phyloP scores from a whole-genome alignment of 2,329 filamentous ascomycete genomes.

The Cadophora malorum region DNA sequence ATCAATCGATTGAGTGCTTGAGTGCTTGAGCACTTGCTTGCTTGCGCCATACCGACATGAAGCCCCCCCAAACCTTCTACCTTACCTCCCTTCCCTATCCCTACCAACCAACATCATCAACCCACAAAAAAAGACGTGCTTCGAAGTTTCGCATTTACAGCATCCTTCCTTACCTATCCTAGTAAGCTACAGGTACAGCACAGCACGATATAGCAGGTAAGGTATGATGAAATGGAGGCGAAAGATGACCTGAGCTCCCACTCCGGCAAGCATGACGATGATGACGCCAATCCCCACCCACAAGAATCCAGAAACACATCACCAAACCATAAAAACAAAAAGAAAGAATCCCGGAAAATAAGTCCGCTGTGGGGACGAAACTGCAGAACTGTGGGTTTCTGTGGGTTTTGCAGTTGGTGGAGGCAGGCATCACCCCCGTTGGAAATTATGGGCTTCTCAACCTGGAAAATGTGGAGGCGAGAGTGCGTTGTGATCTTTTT shows the following conservation, averaged over 20 bases:
- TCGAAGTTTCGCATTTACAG: background rate
- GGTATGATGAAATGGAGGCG: too few species aligned
- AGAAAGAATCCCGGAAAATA: background rate
- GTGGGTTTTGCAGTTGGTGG: background rate
- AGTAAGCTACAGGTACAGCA: background rate
- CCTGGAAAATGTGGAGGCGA: background rate
- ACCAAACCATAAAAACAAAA: background rate
- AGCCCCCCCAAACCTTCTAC: constrained; percentile 1
- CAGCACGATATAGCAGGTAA: background rate
- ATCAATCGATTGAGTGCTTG: constrained; percentile 11
- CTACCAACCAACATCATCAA: background rate
- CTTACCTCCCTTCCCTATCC: background rate
- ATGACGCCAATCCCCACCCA: background rate
- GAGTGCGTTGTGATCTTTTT: constrained; percentile 24
- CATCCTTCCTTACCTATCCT: background rate
- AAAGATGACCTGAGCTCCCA: background rate
- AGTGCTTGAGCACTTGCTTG: background rate
- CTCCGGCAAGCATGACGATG: constrained; percentile 3
- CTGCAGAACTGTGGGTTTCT: background rate
- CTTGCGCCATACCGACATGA: constrained; percentile 17
- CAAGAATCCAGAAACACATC: constrained; percentile 1
- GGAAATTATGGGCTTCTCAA: too few species aligned
- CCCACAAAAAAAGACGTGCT: constrained; percentile 1
- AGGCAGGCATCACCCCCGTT: constrained; percentile 17
- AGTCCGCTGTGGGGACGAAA: background rate